Base-by-base conservation (phyloP, 106 monocot genomes). In the Phalaenopsis aphrodite region DNA sequence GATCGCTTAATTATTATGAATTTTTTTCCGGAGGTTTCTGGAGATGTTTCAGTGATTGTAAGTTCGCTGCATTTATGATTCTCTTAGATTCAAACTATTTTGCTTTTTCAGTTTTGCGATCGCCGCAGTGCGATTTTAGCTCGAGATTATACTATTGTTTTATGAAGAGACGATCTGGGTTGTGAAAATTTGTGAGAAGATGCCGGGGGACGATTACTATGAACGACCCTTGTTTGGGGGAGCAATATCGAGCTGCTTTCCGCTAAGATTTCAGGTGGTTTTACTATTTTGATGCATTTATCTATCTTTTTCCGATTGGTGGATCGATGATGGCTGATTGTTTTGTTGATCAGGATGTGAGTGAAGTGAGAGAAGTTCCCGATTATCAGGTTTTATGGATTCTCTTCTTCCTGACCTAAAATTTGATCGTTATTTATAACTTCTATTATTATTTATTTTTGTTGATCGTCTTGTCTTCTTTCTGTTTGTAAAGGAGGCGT, bases 221-320 rank as follows among this genome's bases (percentile, higher is more conserved):
- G 69, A 87, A 58, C 79, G 87, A 16, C 84, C 92, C 52, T 77
- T 98, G 56, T 98, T 94, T 80, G 98, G 98, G 7, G 98, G 92
- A 41, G 90, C 94, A 17, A 88, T 98, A 75, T 85, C 94, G 48
- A 88, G 87, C 56, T 75, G 24, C 71, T 88, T 98, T 72, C 94
- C 98, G 75, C 41, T 78, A 1, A 90, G 94, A 19, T 98, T 90
- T 76, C 87, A 98, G 90, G 92, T 94, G 11, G 69, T 69, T 69
- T 38, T 0, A 69, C 21, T 9, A 2, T 69, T 38, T 69, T 69
- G 0, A 37, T 47, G 7, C 17, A 3, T 46, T 2, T 10, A 66
- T 21, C 5, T 49, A 48, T 76, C 11, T 14, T 49, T 49, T 76
- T 61, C 21, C 21, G n/a, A n/a, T 2, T 61, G 58, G 58, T 61